Conservation (phyloP, 1,139 yeast genomes). For the Taphrina confusa region DNA sequence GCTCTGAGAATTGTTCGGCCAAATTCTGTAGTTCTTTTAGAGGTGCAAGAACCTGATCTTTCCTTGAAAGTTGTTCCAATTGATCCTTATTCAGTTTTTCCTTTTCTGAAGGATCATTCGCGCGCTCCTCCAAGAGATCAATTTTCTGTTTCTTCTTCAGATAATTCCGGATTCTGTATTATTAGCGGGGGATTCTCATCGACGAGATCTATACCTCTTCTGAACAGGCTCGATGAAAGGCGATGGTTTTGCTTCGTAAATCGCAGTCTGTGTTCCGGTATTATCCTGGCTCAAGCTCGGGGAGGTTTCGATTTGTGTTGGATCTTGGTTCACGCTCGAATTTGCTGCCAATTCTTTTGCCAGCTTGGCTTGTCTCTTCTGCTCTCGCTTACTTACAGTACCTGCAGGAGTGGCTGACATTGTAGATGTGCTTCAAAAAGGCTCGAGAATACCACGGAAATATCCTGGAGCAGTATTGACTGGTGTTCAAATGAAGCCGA, state of each 20-base stretch:
- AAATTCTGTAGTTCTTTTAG: conserved; percentile 47
- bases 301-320: not conserved
- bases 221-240: conserved; percentile 29
- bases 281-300: conserved; percentile 2
- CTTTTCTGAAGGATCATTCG: conserved; percentile 39
- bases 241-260: conserved; percentile 1
- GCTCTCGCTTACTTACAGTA: conserved; percentile 25
- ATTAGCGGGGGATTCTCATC: not conserved
- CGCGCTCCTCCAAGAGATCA: conserved; percentile 16
- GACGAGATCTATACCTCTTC: conserved; percentile 16
- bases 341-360: conserved; percentile 23
- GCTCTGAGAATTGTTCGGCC: conserved; percentile 42
- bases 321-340: not conserved
- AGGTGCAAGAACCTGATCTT: conserved; percentile 48
- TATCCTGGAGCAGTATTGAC: too few relatives aligned
- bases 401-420: not conserved
- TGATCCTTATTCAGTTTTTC: conserved; percentile 48
- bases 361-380: conserved; percentile 15
- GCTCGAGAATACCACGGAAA: not conserved
- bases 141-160: conserved; percentile 34
- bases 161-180: conserved; percentile 22
- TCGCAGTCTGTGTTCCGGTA: not conserved
- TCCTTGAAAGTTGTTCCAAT: conserved; percentile 45
- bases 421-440: not conserved
- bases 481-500: too few relatives aligned